Percentiles rank a stretch among this genome's conserved stretches.
phyloP scores from a whole-genome alignment of 192 early-diverging fungal genomes.

The Paraglomus occultum region DNA sequence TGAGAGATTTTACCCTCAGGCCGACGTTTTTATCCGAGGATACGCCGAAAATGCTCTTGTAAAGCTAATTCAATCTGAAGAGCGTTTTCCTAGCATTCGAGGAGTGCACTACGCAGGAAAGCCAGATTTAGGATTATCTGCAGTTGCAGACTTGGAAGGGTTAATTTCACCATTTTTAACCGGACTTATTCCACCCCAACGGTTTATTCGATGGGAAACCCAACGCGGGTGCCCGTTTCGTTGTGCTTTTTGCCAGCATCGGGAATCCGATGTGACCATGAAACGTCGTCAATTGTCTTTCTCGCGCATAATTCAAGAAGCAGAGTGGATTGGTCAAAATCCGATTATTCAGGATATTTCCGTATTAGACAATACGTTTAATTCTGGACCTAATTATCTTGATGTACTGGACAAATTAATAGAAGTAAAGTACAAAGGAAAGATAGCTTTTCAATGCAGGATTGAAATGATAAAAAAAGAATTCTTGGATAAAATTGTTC shows the following conservation, averaged over 20 bases:
- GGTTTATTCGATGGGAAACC: conserved; percentile 32
- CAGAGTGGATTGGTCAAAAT: not conserved
- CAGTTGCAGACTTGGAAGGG: not conserved
- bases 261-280: conserved; percentile 17
- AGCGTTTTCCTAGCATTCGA: not conserved
- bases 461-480: conserved; percentile 30
- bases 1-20: conserved; percentile 14
- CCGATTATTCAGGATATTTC: conserved; percentile 7
- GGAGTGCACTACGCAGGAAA: not conserved
- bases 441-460: conserved; percentile 23
- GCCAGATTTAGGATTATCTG: conserved; percentile 4
- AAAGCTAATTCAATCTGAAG: conserved; percentile 4
- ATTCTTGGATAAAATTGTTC: conserved; percentile 2
- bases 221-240: conserved; percentile 30
- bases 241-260: conserved; percentile 32
- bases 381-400: conserved; percentile 12
- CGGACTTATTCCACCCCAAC: not conserved
- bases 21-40: conserved; percentile 28
- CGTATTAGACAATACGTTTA: conserved; percentile 28
- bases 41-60: conserved; percentile 24
- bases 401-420: not conserved
- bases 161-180: not conserved
- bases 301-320: not conserved
- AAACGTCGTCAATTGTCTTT: not conserved
- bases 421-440: conserved; percentile 3